A percentile compares a stretch with the other conserved stretches of the same genome.
Conservation (phyloP, 345 rosid species). For the Geranium rotundifolium region DNA sequence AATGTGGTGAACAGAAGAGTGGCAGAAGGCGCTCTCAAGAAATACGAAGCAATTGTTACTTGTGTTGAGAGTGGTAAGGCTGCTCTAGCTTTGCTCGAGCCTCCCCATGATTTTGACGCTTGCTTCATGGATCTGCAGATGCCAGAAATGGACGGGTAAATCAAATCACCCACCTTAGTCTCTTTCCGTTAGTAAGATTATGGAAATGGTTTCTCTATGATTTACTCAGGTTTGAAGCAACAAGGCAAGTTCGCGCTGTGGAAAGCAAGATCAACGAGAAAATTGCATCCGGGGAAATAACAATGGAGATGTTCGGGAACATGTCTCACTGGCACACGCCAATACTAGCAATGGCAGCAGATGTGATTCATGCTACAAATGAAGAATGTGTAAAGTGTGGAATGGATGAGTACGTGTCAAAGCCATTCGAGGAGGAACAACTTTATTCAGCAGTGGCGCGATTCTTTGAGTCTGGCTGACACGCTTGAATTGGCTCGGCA, state of each 20-base stretch:
- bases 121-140: slow-evolving; percentile 97
- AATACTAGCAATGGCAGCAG: slow-evolving; percentile 90
- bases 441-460: slow-evolving; percentile 67
- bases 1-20: slow-evolving; percentile 79
- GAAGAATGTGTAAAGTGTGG: slow-evolving; percentile 71
- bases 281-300: slow-evolving; percentile 39
- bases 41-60: slow-evolving; percentile 66
- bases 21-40: slow-evolving; percentile 80
- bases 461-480: slow-evolving; percentile 45
- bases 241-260: slow-evolving; percentile 43
- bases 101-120: slow-evolving; percentile 74
- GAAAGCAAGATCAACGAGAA: slow-evolving; percentile 46
- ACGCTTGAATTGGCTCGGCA: not conserved
- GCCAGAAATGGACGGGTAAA: slow-evolving; percentile 98
- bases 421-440: slow-evolving; percentile 76
- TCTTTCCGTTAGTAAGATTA: too few relatives aligned
- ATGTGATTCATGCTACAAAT: slow-evolving; percentile 67
- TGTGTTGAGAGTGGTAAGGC: slow-evolving; percentile 72
- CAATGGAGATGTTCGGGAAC: slow-evolving; percentile 28
- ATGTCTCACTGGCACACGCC: slow-evolving; percentile 54
- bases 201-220: slow-evolving; percentile 4
- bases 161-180: not conserved
- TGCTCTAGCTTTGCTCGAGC: slow-evolving; percentile 58
- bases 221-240: slow-evolving; percentile 76
- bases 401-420: slow-evolving; percentile 77